phyloP scores from a whole-genome alignment of 116 monocot species.

The Iris pallida region DNA sequence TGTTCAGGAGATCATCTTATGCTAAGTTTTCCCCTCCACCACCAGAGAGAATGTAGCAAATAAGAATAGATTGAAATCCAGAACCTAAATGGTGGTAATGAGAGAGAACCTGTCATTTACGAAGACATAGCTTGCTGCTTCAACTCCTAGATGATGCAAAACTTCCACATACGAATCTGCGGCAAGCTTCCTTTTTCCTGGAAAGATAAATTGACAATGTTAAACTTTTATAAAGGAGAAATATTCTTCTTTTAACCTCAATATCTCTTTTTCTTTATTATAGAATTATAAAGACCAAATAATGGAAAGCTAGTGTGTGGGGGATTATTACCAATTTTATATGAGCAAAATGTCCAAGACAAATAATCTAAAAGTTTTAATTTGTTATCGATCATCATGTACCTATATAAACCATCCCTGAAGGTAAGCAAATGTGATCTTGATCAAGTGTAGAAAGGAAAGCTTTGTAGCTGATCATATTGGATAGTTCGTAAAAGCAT shows the following conservation, averaged over 20 bases:
- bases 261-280: not conserved
- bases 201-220: not conserved
- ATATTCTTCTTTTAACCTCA: not conserved
- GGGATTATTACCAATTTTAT: slow-evolving; percentile 47
- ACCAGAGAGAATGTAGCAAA: no score
- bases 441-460: not conserved
- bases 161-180: slow-evolving; percentile 68
- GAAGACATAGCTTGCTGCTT: slow-evolving; percentile 74
- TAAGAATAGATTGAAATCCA: not conserved
- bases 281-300: not conserved
- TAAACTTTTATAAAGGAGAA: not conserved
- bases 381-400: slow-evolving; percentile 87
- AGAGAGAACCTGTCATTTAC: slow-evolving; percentile 81
- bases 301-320: not conserved
- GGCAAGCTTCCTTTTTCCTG: slow-evolving; percentile 86
- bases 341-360: slow-evolving; percentile 98
- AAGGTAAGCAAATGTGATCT: not conserved
- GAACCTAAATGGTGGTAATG: not conserved
- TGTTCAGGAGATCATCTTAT: no score
- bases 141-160: slow-evolving; percentile 50
- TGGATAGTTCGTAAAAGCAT: slow-evolving; percentile 99
- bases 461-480: slow-evolving; percentile 51
- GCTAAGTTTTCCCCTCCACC: no score
- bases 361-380: slow-evolving; percentile 77
- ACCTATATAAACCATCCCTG: slow-evolving; percentile 49